Conservation (phyloP, 495 filamentous ascomycete genomes). For the Lasiosphaeris hirsuta region DNA sequence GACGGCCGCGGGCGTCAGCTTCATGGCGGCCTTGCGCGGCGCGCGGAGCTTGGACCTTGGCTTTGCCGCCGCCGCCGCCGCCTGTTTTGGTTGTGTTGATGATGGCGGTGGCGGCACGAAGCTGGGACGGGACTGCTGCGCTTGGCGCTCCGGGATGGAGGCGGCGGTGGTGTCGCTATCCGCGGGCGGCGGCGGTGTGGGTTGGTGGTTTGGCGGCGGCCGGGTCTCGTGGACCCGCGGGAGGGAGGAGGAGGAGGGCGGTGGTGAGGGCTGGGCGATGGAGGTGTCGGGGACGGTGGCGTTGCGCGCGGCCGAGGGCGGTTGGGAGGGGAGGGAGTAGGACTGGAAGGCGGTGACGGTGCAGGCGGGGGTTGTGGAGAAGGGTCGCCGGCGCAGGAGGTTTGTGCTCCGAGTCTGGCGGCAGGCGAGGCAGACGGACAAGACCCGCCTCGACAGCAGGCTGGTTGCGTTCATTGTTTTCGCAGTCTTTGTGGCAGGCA, state of each 20-base stretch:
- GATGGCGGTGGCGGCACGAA: conserved; percentile 7
- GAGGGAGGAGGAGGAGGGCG: conserved; percentile 12
- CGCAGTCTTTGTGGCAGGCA: background rate
- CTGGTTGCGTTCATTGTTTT: conserved; percentile 27
- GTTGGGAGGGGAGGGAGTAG: conserved; percentile 57
- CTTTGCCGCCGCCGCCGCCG: conserved; percentile 12
- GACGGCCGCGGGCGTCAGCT: conserved; percentile 73
- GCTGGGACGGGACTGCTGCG: conserved; percentile 56
- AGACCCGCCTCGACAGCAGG: conserved; percentile 20
- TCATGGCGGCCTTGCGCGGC: conserved; percentile 82
- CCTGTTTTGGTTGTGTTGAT: background rate
- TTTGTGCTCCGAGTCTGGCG: too few relatives aligned
- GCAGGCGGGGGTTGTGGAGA: conserved; percentile 58
- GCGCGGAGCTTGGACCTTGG: conserved; percentile 61
- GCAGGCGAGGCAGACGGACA: conserved; percentile 28
- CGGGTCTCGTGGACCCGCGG: conserved; percentile 54
- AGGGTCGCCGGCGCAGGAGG: conserved; percentile 52
- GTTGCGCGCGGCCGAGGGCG: conserved; percentile 65
- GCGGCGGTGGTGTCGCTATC: background rate
- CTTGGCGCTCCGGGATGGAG: conserved; percentile 56
- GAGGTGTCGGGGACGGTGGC: conserved; percentile 63
- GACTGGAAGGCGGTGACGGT: conserved; percentile 68
- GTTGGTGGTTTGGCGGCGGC: conserved; percentile 39
- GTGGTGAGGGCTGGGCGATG: conserved; percentile 54
- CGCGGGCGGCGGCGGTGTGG: background rate